phyloP scores from a whole-genome alignment of 148 eudicot genomes.

The Polygonum maritimum region DNA sequence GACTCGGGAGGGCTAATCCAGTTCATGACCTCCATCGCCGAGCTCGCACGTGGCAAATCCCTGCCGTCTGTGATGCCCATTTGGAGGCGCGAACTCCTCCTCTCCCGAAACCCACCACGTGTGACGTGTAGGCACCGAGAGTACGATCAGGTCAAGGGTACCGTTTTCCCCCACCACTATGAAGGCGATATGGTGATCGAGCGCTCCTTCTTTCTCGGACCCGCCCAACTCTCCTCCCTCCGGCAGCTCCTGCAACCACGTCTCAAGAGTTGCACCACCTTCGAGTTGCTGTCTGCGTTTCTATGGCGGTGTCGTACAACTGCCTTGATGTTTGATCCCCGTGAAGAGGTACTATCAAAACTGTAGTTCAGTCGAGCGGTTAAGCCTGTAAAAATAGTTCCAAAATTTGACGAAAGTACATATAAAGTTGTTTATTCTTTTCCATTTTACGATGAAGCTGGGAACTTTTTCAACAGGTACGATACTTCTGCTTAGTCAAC shows the following conservation, averaged over 20 bases:
- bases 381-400: too few relatives aligned
- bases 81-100: slow-evolving; percentile 25
- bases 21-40: slow-evolving; percentile 25
- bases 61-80: slow-evolving; percentile 14
- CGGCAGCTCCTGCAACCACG: not conserved
- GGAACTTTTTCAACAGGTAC: not conserved
- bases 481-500: not conserved
- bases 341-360: not conserved
- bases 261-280: not conserved
- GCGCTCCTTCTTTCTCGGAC: slow-evolving; percentile 7
- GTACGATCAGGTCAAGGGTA: not conserved
- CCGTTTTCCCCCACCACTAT: too few relatives aligned
- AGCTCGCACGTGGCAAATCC: slow-evolving; percentile 16
- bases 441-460: too few relatives aligned
- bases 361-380: too few relatives aligned
- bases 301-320: slow-evolving; percentile 25
- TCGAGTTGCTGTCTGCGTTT: slow-evolving; percentile 14
- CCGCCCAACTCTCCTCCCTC: not conserved
- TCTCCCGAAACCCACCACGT: slow-evolving; percentile 19
- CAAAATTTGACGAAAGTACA: too few relatives aligned
- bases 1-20: slow-evolving; percentile 20
- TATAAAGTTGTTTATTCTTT: too few relatives aligned
- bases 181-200: not conserved
- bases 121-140: slow-evolving; percentile 18
- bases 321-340: slow-evolving; percentile 4